Conservation (phyloP, 2,329 filamentous ascomycete genomes). For the Biscogniauxia marginata region DNA sequence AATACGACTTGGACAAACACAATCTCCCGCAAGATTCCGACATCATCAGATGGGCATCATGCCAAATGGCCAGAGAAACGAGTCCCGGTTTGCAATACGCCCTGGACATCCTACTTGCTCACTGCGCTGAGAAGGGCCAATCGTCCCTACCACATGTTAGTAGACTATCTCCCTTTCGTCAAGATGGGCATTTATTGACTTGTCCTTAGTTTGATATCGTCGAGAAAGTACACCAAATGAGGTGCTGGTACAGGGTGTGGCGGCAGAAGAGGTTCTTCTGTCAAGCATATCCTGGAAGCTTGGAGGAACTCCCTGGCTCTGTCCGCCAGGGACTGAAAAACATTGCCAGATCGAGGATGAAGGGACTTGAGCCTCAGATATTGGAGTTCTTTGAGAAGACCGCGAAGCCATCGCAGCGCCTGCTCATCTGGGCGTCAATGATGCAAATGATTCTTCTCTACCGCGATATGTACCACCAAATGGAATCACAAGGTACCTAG, state of each 20-base stretch:
- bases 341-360: constrained; percentile 26
- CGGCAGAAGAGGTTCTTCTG: constrained; percentile 43
- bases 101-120: constrained; percentile 24
- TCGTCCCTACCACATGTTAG: constrained; percentile 27
- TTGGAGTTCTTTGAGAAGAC: constrained; percentile 18
- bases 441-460: constrained; percentile 52
- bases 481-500: constrained; percentile 20
- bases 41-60: constrained; percentile 25
- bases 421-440: constrained; percentile 48
- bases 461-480: constrained; percentile 37
- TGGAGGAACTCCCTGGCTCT: constrained; percentile 38
- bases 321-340: constrained; percentile 26
- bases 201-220: constrained; percentile 40
- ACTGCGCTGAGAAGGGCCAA: constrained; percentile 16
- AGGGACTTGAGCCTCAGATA: constrained; percentile 27
- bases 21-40: constrained; percentile 8
- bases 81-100: constrained; percentile 25
- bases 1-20: constrained; percentile 14
- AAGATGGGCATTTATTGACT: constrained; percentile 20
- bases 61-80: constrained; percentile 22
- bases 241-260: constrained; percentile 52
- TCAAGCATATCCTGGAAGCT: constrained; percentile 13
- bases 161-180: neutral
- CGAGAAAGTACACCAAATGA: constrained; percentile 44
- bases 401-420: constrained; percentile 34